These are phyloP conservation scores for Hemerocallis citrina DNA, from an alignment of 106 monocot genomes.

Conservation along the genomic window DNA sequence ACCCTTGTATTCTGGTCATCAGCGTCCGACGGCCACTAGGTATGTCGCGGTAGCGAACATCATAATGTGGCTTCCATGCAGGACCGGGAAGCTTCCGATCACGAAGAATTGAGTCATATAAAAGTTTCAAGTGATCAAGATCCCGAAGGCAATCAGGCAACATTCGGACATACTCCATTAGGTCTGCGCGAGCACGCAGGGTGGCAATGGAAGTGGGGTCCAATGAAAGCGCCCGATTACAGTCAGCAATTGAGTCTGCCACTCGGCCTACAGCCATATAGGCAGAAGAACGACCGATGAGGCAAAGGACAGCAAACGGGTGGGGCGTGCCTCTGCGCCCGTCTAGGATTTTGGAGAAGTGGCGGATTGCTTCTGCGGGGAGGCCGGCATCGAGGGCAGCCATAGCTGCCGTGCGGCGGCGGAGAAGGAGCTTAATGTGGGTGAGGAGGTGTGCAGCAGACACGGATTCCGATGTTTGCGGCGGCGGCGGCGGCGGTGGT, in stretches of 20 bases:
- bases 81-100: conserved; percentile 82
- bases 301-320: conserved; percentile 63
- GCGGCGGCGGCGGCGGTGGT: background rate
- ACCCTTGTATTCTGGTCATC: conserved; percentile 29
- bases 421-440: conserved; percentile 82
- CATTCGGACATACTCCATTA: conserved; percentile 48
- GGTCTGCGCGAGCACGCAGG: conserved; percentile 54
- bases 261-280: conserved; percentile 45
- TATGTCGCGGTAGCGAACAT: conserved; percentile 66
- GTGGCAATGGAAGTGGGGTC: conserved; percentile 73
- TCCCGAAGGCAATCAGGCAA: conserved; percentile 75
- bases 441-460: conserved; percentile 47
- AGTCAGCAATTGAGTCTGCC: conserved; percentile 76
- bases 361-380: conserved; percentile 59
- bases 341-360: conserved; percentile 89
- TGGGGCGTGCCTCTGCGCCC: conserved; percentile 45
- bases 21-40: conserved; percentile 38
- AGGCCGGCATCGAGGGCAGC: conserved; percentile 79
- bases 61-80: conserved; percentile 34
- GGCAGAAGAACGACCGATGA: conserved; percentile 70
- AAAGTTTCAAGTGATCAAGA: conserved; percentile 88
- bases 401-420: conserved; percentile 74
- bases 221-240: conserved; percentile 77
- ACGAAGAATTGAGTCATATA: conserved; percentile 73
- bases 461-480: conserved; percentile 32